Base-by-base conservation (phyloP, 1,284 basidiomycete genomes). In the Tilletia setariae region DNA sequence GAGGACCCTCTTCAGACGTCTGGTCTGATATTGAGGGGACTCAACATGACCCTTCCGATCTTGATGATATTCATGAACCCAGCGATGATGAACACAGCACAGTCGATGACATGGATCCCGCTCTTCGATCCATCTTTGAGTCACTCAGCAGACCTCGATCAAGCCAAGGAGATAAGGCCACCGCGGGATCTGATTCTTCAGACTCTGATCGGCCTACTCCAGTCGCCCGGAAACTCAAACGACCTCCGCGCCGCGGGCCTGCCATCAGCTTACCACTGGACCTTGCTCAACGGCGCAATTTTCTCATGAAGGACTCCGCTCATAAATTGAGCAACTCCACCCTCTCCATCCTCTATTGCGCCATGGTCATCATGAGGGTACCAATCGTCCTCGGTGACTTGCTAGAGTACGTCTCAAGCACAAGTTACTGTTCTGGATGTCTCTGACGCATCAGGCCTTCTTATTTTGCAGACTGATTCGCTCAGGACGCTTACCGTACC, bases 401-500 rank as follows among this genome's bases (percentile, higher is more conserved):
- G 21, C 46, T 67, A 21, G 62, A 28, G 51, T 53, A 15, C 40
- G 53, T 70, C 56, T 51, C 30, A n/a, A n/a, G n/a, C n/a, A n/a
- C n/a, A n/a, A n/a, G n/a, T n/a, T n/a, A n/a, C n/a, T n/a, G n/a
- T n/a, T n/a, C n/a, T n/a, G n/a, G n/a, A n/a, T n/a, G n/a, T n/a
- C n/a, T 13, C 51, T 53, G n/a, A 53, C 21, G 28, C n/a, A 6
- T 23, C 16, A 7, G 3, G 51, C 21, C 3, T 53, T 53, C 28
- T 23, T 3, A 13, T 6, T 2, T 23, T n/a, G 7, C 23, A 53
- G 91, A 65, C 83, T 89, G 67, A 88, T 94, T 59, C 89, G 92
- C 74, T 84, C 84, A 25, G 89, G 90, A 77, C 85, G 88, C 40
- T 85, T 97, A 46, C 93, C 93, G 0, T 96, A 93, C 83, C 85